Conservation (phyloP, 768 basidiomycete genomes). For the Calocybe indica region DNA sequence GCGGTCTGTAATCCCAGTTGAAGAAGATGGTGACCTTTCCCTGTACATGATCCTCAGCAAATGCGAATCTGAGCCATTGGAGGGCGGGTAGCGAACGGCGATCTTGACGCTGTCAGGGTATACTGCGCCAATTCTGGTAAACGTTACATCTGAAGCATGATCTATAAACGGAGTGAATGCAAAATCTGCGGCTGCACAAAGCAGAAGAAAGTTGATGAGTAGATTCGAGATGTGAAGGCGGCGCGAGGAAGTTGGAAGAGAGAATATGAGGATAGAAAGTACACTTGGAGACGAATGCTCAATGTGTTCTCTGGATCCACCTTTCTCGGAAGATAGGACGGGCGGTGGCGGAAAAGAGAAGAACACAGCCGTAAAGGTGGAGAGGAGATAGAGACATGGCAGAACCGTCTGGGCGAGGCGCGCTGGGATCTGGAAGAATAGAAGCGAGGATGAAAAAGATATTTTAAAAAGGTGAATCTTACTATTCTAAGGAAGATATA, state of each 20-base stretch:
- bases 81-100: slow-evolving; percentile 50
- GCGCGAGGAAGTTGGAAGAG: slow-evolving; percentile 28
- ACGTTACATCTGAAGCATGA: slow-evolving; percentile 47
- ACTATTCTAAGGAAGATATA: slow-evolving; percentile 51
- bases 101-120: slow-evolving; percentile 60
- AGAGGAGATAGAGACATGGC: slow-evolving; percentile 23
- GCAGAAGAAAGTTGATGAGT: slow-evolving; percentile 25
- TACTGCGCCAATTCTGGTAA: slow-evolving; percentile 67
- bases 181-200: slow-evolving; percentile 41
- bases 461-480: slow-evolving; percentile 10
- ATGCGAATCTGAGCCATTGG: slow-evolving; percentile 21
- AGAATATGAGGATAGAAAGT: slow-evolving; percentile 17
- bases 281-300: background rate
- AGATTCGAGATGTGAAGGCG: slow-evolving; percentile 22
- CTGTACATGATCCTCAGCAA: slow-evolving; percentile 43
- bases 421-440: slow-evolving; percentile 30
- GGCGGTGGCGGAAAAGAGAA: background rate
- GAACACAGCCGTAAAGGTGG: slow-evolving; percentile 12
- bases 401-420: slow-evolving; percentile 24
- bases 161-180: slow-evolving; percentile 49
- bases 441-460: background rate
- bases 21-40: slow-evolving; percentile 12
- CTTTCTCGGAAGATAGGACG: slow-evolving; percentile 4
- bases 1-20: slow-evolving; percentile 15
- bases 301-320: background rate